A percentile compares a stretch with the other conserved stretches of the same genome.
Evolutionary conservation across 176 grass and related monocot species (phyloP).

Genomic region (Canna indica): DNA sequence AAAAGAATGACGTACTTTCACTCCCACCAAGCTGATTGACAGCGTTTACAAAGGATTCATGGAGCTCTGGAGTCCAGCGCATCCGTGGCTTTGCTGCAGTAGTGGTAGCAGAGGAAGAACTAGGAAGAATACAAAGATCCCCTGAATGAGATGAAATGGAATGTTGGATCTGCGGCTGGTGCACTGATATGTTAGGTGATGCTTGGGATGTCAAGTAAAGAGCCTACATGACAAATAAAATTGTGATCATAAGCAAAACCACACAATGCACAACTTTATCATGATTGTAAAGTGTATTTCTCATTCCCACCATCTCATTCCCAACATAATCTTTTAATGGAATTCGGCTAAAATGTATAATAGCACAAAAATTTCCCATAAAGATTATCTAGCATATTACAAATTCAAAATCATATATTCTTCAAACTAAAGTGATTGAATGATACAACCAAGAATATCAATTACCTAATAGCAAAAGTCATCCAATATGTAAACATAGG

Average conservation of each 20-base stretch:
- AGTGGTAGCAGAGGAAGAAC: conserved; percentile 32
- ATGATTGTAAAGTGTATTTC: not conserved
- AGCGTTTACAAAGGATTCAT: conserved; percentile 63
- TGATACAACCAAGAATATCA: too few species aligned
- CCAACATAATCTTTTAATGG: not conserved
- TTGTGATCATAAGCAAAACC: not conserved
- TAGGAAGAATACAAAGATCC: conserved; percentile 24
- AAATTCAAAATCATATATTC: too few species aligned
- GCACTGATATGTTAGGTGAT: conserved; percentile 15
- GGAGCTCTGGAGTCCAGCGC: conserved; percentile 76
- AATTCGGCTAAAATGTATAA: too few species aligned
- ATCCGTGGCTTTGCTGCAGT: conserved; percentile 45
- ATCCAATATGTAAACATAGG: too few species aligned
- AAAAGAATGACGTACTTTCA: conserved; percentile 45
- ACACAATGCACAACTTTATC: not conserved
- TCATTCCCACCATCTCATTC: conserved; percentile 57
- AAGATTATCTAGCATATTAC: too few species aligned
- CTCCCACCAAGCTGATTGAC: conserved; percentile 64
- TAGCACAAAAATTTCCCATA: too few species aligned
- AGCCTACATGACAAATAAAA: conserved; percentile 26
- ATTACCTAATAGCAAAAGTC: too few species aligned
- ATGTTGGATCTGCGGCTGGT: conserved; percentile 18
- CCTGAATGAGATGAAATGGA: conserved; percentile 28
- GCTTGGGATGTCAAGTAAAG: conserved; percentile 14
- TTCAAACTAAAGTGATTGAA: too few species aligned